Percentiles rank a stretch among this genome's conserved stretches.
These are phyloP conservation scores for Diplodia corticola DNA, from an alignment of 2,329 filamentous ascomycete species.

Conservation along the genomic window DNA sequence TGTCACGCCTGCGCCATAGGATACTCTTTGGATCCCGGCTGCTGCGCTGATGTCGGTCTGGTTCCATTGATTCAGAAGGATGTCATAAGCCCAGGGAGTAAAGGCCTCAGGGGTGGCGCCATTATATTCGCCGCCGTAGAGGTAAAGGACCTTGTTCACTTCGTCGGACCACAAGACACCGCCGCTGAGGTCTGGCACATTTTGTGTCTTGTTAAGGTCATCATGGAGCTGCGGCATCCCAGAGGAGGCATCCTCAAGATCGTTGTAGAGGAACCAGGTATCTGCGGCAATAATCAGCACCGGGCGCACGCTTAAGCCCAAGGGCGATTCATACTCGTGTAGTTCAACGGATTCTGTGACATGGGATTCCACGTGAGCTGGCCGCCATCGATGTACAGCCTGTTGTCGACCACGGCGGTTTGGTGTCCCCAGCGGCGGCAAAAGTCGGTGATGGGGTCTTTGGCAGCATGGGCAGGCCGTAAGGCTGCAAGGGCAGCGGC, in stretches of 20 bases:
- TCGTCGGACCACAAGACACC: conserved; percentile 60
- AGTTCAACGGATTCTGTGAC: conserved; percentile 51
- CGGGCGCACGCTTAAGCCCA: background rate
- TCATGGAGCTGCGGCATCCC: conserved; percentile 56
- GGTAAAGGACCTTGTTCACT: conserved; percentile 63
- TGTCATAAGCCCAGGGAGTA: conserved; percentile 59
- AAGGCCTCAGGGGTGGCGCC: conserved; percentile 47
- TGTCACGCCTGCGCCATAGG: conserved; percentile 59
- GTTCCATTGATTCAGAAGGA: conserved; percentile 59
- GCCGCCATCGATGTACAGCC: conserved; percentile 64
- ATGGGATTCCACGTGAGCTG: conserved; percentile 57
- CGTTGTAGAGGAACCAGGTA: conserved; percentile 58
- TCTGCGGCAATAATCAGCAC: conserved; percentile 40
- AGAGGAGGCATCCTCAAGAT: conserved; percentile 49
- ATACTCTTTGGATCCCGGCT: conserved; percentile 48
- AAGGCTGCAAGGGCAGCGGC: conserved; percentile 31
- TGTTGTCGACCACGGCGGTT: conserved; percentile 59
- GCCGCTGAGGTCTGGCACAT: conserved; percentile 54
- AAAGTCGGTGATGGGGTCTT: conserved; percentile 56
- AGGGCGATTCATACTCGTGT: conserved; percentile 52
- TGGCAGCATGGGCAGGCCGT: conserved; percentile 31
- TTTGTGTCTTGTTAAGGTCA: conserved; percentile 60
- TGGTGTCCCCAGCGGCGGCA: conserved; percentile 56
- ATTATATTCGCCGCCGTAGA: conserved; percentile 61
- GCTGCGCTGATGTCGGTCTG: conserved; percentile 42